Evolutionary conservation across 2,329 filamentous ascomycete genomes (phyloP), one percentile per base, ranked within the genome.

Genomic region (Scedosporium boydii): DNA sequence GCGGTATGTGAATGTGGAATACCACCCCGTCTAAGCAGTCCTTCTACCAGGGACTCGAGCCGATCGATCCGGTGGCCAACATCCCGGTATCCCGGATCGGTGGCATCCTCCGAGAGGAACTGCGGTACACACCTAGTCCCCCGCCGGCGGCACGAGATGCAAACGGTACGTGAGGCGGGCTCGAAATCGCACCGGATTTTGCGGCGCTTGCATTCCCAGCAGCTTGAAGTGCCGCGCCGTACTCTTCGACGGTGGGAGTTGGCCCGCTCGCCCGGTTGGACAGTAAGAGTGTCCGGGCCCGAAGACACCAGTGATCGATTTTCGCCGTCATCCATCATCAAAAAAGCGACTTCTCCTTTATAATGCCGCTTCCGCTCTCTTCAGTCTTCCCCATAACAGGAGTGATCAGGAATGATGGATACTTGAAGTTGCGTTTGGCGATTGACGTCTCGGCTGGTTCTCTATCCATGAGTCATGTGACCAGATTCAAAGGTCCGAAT

Each of bases 161-260:
- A 84, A 0, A 74, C 66, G 1, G 70, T 63, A 4, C 77, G 74
- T 3, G 71, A 66, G 3, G 74, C 68, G 0, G 71, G 66, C 10
- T 71, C 69, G 63, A 81, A 79, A 16, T 74, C 76, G 67, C 82
- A 85, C 2, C 76, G 73, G 4, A 79, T 75, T 70, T 85, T 85
- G 26, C 81, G 76, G 59, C 79, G 76, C 69, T 82, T 82, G 74
- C 82, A 85, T 66, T 84, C 81, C 81, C 82, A 84, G 68, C 82
- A 85, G 62, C 80, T 83, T 29, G 71, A 74, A 0, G 82, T 85
- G n/a, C 82, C 82, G 61, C 83, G 84, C 23, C 81, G 78, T 23
- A 82, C 26, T 63, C 74, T 78, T 44, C 74, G 48, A 69, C 61
- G 23, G 6, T n/a, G 16, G 9, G 34, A 1, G 21, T 29, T 21